Conservation (phyloP, 208 protist species). For the Leishmania guyanensis region DNA sequence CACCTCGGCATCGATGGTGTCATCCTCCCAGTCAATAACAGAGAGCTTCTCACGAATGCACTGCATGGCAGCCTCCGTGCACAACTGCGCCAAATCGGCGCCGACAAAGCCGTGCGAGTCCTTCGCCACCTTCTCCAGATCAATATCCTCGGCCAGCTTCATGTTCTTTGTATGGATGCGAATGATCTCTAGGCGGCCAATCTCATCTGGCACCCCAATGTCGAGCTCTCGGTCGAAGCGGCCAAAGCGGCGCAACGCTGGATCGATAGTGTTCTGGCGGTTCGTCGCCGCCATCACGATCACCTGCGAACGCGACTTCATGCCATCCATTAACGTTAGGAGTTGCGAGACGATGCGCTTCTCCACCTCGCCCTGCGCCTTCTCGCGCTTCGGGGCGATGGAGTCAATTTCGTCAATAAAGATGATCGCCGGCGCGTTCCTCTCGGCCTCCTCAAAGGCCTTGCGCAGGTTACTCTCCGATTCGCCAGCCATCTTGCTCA, state of each 20-base stretch:
- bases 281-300: slow-evolving; percentile 99
- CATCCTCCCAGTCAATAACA: slow-evolving; percentile 99
- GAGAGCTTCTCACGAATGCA: slow-evolving; percentile 99
- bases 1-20: slow-evolving; percentile 98
- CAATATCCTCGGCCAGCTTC: slow-evolving; percentile 99
- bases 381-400: slow-evolving; percentile 99
- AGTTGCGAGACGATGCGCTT: slow-evolving; percentile 99
- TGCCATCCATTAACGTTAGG: slow-evolving; percentile 99
- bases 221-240: slow-evolving; percentile 99
- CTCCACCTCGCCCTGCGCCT: slow-evolving; percentile 99
- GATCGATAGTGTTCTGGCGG: slow-evolving; percentile 99
- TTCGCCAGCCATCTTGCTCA: slow-evolving; percentile 99
- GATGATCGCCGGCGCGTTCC: slow-evolving; percentile 99
- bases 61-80: slow-evolving; percentile 99
- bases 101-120: slow-evolving; percentile 99
- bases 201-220: slow-evolving; percentile 99
- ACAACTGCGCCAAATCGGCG: slow-evolving; percentile 99
- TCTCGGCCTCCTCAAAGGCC: slow-evolving; percentile 99
- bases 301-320: slow-evolving; percentile 98
- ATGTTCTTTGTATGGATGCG: slow-evolving; percentile 99
- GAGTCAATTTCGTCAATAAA: slow-evolving; percentile 99
- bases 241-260: slow-evolving; percentile 99
- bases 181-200: slow-evolving; percentile 98
- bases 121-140: slow-evolving; percentile 97
- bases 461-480: slow-evolving; percentile 99